Evolutionary conservation across 2,329 filamentous ascomycete genomes (phyloP), one percentile per base, ranked within the genome.

Genomic region (Pseudogymnoascus sp.): DNA sequence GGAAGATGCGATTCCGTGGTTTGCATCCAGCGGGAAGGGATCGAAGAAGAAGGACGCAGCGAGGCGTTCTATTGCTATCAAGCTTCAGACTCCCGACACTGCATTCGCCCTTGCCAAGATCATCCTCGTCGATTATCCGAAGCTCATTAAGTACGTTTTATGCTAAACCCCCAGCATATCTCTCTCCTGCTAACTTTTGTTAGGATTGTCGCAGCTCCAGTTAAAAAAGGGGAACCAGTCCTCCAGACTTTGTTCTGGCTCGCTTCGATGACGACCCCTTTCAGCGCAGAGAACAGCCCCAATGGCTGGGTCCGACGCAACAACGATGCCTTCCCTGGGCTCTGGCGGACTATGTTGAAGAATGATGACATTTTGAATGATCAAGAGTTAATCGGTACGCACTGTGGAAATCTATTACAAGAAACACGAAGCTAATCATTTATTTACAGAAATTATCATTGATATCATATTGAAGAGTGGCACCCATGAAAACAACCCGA

Each of bases 51-150:
- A 57, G 10, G 29, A 42, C 16, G n/a, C 39, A 18, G 39, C 16
- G 16, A n/a, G 39, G 39, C 39, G 39, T 42, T 34, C 23, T 57
- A 57, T 57, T 14, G 47, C 18, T 16, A 37, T 61, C 34, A 34
- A 29, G 21, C 29, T 61, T 34, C 21, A 23, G 14, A 23, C 31
- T 3, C 36, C 59, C 14, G 23, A 61, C 14, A 36, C 59, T n/a
- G n/a, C 36, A 16, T 16, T 23, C 4, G 59, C 59, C 8, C 36
- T 31, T 61, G 26, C 36, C 14, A 61, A 36, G 34, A 31, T 29
- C 59, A 18, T 71, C n/a, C 67, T 73, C 51, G 63, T 68, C 11
- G 71, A 73, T 36, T 69, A 69, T 39, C 68, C 71, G 5, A 66
- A 67, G 42, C 64, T 65, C 21, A 65, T 74, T 5, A 62, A 66